Percentiles rank a stretch among this genome's conserved stretches.
Conservation (phyloP, 768 basidiomycete genomes). For the Cubamyces sp. region DNA sequence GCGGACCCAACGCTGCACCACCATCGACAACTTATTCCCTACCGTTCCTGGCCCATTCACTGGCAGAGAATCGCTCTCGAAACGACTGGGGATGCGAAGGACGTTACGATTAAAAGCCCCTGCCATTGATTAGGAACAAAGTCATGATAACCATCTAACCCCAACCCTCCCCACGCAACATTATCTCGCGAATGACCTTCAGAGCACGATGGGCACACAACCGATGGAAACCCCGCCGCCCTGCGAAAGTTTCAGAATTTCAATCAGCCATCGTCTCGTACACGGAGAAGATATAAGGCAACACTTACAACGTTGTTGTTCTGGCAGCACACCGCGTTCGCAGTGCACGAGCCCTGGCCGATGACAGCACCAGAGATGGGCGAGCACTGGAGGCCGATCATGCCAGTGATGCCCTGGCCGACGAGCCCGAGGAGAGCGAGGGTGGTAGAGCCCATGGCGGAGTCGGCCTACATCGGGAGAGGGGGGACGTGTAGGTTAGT, state of each 20-base stretch:
- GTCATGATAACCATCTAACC: background rate
- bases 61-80: too few species aligned
- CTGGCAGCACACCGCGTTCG: slow-evolving; percentile 23
- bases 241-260: too few species aligned
- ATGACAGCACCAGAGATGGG: slow-evolving; percentile 20
- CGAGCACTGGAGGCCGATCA: slow-evolving; percentile 18
- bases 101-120: background rate
- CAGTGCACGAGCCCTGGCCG: slow-evolving; percentile 12
- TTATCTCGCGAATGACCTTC: background rate
- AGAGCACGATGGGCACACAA: slow-evolving; percentile 23
- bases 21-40: too few species aligned
- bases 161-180: background rate
- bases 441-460: slow-evolving; percentile 4
- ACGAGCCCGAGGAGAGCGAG: slow-evolving; percentile 17
- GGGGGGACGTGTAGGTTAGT: background rate
- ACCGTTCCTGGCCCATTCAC: too few species aligned
- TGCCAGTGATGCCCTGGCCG: slow-evolving; percentile 5
- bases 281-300: too few species aligned
- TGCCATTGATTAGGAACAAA: background rate
- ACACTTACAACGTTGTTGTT: slow-evolving; percentile 25
- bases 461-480: background rate
- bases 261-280: too few species aligned
- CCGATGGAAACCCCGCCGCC: slow-evolving; percentile 23
- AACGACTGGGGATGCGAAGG: slow-evolving; percentile 8
- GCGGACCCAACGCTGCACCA: too few species aligned